Conservation (phyloP, 2,329 filamentous ascomycete species). For the Hymenoscyphus repandus region DNA sequence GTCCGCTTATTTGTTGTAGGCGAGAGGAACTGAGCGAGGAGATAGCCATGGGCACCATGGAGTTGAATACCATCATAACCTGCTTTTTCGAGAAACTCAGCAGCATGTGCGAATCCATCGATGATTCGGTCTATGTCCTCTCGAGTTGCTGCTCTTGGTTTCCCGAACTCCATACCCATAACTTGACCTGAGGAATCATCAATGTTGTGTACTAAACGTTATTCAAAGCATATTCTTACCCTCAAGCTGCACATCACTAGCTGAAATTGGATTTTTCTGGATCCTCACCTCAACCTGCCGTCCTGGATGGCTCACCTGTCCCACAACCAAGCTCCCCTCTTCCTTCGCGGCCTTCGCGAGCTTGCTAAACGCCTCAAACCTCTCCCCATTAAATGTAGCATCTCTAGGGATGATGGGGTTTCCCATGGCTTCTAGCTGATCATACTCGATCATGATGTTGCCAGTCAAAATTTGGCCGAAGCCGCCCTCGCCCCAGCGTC, state of each 20-base stretch:
- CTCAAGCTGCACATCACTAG: constrained; percentile 36
- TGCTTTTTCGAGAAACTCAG: constrained; percentile 56
- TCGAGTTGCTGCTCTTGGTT: constrained; percentile 47
- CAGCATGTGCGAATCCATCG: constrained; percentile 56
- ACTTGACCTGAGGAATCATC: constrained; percentile 18
- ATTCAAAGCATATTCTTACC: constrained; percentile 14
- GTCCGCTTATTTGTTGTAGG: constrained; percentile 27
- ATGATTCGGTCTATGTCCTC: constrained; percentile 52
- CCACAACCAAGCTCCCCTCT: constrained; percentile 52
- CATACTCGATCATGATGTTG: constrained; percentile 60
- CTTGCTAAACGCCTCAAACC: constrained; percentile 55
- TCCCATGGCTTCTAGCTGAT: constrained; percentile 50
- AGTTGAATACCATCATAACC: constrained; percentile 48
- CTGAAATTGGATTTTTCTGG: constrained; percentile 35
- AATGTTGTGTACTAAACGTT: background rate
- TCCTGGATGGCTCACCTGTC: constrained; percentile 59
- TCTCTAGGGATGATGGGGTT: constrained; percentile 54
- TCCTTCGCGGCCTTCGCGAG: constrained; percentile 50
- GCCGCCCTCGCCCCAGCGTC: constrained; percentile 54
- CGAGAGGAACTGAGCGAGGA: constrained; percentile 30
- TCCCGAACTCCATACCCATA: constrained; percentile 46
- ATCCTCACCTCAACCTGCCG: constrained; percentile 32
- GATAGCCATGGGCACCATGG: constrained; percentile 30
- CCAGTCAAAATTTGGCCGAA: constrained; percentile 55
- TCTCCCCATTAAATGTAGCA: constrained; percentile 45